phyloP scores from a whole-genome alignment of 2,329 filamentous ascomycete species.

The Microsporum ferrugineum region DNA sequence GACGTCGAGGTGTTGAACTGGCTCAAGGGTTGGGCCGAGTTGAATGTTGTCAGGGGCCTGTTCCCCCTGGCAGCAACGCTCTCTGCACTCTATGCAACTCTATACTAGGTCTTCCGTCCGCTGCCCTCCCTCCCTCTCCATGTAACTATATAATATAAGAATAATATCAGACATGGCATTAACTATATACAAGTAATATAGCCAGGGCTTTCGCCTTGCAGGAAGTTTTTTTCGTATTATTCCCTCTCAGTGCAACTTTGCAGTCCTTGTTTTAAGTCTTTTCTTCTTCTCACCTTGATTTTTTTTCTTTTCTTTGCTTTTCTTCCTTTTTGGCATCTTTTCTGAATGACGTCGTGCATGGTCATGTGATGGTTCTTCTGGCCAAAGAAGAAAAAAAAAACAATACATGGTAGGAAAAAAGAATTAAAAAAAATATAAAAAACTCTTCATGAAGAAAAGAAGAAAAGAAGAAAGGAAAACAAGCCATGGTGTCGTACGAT shows the following conservation, averaged over 20 bases:
- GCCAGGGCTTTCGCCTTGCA: background rate
- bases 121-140: background rate
- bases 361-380: background rate
- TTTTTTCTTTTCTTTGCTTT: background rate
- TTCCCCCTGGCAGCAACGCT: slow-evolving; percentile 11
- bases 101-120: background rate
- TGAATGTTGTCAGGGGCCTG: slow-evolving; percentile 11
- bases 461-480: background rate
- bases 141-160: background rate
- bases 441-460: background rate
- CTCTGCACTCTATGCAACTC: slow-evolving; percentile 8
- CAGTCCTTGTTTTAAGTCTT: no score
- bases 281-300: background rate
- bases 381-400: background rate
- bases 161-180: no score
- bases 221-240: background rate
- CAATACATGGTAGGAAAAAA: background rate
- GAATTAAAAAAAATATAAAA: background rate
- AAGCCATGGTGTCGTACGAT: background rate
- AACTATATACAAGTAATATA: background rate
- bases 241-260: background rate
- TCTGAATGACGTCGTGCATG: background rate
- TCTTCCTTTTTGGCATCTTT: background rate
- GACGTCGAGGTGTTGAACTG: slow-evolving; percentile 13
- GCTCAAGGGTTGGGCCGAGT: slow-evolving; percentile 12